Evolutionary conservation across 1,139 yeast genomes (phyloP).

Genomic region (Arxiozyma telluris): DNA sequence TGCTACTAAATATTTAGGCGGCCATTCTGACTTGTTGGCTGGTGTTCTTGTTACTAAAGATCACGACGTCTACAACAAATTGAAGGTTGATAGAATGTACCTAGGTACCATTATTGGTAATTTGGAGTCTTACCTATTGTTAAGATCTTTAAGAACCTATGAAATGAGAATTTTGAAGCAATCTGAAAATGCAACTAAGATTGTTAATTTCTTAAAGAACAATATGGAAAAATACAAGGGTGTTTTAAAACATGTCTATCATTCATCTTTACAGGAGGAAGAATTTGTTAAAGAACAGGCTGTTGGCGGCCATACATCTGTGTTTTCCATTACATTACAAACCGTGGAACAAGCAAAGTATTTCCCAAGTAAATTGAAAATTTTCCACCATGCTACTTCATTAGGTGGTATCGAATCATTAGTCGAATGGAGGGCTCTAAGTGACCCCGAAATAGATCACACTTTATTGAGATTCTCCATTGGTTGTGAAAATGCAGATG

Average conservation of each 20-base stretch:
- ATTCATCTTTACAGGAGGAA: conserved; percentile 68
- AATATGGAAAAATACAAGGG: conserved; percentile 38
- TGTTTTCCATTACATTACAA: conserved; percentile 54
- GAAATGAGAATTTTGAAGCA: conserved; percentile 63
- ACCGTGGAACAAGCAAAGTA: conserved; percentile 47
- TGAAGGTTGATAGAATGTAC: conserved; percentile 53
- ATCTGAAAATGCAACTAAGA: conserved; percentile 49
- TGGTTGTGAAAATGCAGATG: conserved; percentile 69
- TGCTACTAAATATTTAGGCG: conserved; percentile 86
- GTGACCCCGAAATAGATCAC: conserved; percentile 46
- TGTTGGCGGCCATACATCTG: conserved; percentile 60
- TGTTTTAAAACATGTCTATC: conserved; percentile 45
- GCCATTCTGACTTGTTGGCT: conserved; percentile 85
- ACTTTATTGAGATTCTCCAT: conserved; percentile 62
- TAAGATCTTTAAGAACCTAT: conserved; percentile 73
- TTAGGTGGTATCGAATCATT: conserved; percentile 87
- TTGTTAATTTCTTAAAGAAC: conserved; percentile 51
- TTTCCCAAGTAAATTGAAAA: conserved; percentile 58
- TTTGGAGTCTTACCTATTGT: conserved; percentile 62
- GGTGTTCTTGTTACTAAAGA: conserved; percentile 67
- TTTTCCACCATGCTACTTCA: conserved; percentile 85
- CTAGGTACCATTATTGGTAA: conserved; percentile 76
- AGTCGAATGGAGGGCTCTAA: conserved; percentile 78
- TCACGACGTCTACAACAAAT: conserved; percentile 35
- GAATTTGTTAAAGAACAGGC: conserved; percentile 55